Percentiles rank a stretch among this genome's conserved stretches.
Conservation (phyloP, 139 green algal species). For the Desmodesmus armatus region DNA sequence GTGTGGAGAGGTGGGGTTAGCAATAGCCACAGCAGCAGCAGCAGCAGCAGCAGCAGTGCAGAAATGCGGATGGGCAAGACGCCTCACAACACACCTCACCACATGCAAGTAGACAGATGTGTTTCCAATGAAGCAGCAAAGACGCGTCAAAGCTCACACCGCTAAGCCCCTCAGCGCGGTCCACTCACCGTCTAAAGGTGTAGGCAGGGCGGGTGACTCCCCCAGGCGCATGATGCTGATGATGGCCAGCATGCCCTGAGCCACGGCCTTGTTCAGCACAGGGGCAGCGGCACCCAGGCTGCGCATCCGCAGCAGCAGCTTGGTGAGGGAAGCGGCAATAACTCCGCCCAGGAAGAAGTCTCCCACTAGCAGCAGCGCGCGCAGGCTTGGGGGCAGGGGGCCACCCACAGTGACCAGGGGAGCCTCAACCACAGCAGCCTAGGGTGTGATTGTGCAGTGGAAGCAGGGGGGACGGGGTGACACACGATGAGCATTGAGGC, state of each 20-base stretch:
- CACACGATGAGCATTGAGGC: no score
- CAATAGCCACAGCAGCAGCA: no score
- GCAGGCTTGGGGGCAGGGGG: slow-evolving; percentile 63
- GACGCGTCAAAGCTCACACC: no score
- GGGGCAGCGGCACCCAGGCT: slow-evolving; percentile 51
- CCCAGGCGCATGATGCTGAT: slow-evolving; percentile 90
- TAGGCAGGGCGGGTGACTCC: slow-evolving; percentile 55
- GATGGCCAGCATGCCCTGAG: slow-evolving; percentile 86
- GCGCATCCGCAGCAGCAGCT: slow-evolving; percentile 91
- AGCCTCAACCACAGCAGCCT: slow-evolving; percentile 57
- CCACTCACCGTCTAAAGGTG: slow-evolving; percentile 51
- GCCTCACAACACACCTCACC: no score
- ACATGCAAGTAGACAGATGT: no score
- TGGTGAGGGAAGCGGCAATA: slow-evolving; percentile 83
- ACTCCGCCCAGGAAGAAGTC: slow-evolving; percentile 96
- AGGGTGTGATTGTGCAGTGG: not conserved
- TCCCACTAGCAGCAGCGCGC: slow-evolving; percentile 72
- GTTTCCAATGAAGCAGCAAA: no score
- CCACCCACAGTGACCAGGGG: slow-evolving; percentile 26
- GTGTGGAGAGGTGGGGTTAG: no score
- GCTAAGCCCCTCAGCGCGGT: no score
- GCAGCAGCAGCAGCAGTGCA: no score
- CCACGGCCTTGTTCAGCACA: slow-evolving; percentile 64
- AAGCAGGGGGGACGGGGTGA: no score
- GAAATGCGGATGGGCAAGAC: no score